Conservation (phyloP, 768 basidiomycete genomes). For the Gyrodon lividus region DNA sequence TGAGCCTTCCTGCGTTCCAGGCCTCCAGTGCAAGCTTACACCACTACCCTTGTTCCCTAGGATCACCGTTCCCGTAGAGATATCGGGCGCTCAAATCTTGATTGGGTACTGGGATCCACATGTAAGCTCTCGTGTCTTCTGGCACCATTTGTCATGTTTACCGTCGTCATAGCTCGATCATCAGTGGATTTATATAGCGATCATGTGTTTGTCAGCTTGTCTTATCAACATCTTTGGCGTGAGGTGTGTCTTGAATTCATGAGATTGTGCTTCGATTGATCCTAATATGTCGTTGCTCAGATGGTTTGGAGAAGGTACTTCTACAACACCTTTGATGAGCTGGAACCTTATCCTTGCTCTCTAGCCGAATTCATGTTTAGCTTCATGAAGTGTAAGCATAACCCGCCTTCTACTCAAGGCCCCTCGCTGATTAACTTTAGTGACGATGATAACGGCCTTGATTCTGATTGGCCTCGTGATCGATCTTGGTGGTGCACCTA, state of each 20-base stretch:
- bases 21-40: neutral
- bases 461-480: constrained; percentile 63
- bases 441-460: constrained; percentile 59
- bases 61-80: constrained; percentile 71
- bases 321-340: neutral
- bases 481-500: constrained; percentile 76
- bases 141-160: neutral
- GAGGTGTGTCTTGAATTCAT: constrained; percentile 34
- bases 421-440: constrained; percentile 30
- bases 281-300: constrained; percentile 24
- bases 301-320: constrained; percentile 64
- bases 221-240: constrained; percentile 71
- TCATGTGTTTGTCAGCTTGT: constrained; percentile 57
- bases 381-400: constrained; percentile 55
- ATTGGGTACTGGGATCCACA: constrained; percentile 71
- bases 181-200: constrained; percentile 54
- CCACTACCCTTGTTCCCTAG: constrained; percentile 20
- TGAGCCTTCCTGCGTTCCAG: neutral
- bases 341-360: neutral
- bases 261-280: neutral
- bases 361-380: constrained; percentile 67
- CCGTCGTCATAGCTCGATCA: constrained; percentile 40
- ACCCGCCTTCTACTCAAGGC: neutral
- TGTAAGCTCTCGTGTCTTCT: constrained; percentile 32
- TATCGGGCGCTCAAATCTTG: constrained; percentile 69